Evolutionary conservation across 2,329 filamentous ascomycete species (phyloP).

Genomic region (Fusarium albidum): DNA sequence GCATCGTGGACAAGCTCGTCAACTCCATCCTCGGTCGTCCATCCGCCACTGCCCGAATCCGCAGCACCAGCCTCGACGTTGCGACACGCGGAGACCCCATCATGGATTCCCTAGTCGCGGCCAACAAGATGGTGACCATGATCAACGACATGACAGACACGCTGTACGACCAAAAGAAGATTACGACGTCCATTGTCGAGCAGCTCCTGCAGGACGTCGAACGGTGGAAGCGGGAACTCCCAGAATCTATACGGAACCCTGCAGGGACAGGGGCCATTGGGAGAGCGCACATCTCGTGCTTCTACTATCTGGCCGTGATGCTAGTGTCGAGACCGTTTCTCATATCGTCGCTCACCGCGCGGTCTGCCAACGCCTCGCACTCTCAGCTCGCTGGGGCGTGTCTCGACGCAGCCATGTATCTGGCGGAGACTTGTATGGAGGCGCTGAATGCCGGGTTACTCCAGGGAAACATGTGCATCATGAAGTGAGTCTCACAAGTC

Average conservation of each 20-base stretch:
- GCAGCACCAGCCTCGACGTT: constrained; percentile 17
- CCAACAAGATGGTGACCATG: constrained; percentile 52
- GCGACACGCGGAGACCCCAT: constrained; percentile 26
- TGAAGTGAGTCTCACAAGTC: constrained; percentile 56
- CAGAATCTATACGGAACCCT: constrained; percentile 42
- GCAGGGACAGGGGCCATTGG: constrained; percentile 48
- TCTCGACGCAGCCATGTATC: constrained; percentile 62
- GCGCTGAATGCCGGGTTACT: constrained; percentile 54
- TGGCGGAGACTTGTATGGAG: constrained; percentile 62
- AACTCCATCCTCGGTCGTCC: constrained; percentile 50
- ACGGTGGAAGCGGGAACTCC: constrained; percentile 55
- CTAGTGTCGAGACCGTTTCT: constrained; percentile 64
- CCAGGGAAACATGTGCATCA: constrained; percentile 64
- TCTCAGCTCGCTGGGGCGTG: constrained; percentile 59
- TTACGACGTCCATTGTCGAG: constrained; percentile 47
- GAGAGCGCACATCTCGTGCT: constrained; percentile 63
- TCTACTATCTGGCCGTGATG: constrained; percentile 67
- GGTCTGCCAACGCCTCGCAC: constrained; percentile 34
- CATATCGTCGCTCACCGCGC: constrained; percentile 56
- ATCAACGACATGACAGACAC: constrained; percentile 54
- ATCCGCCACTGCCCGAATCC: constrained; percentile 42
- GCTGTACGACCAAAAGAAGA: constrained; percentile 50
- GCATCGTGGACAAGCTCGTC: constrained; percentile 49
- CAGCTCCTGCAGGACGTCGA: constrained; percentile 52
- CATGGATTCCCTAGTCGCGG: constrained; percentile 47